Conservation (phyloP, 108 stramenopile genomes). For the Cylindrotheca closterium region DNA sequence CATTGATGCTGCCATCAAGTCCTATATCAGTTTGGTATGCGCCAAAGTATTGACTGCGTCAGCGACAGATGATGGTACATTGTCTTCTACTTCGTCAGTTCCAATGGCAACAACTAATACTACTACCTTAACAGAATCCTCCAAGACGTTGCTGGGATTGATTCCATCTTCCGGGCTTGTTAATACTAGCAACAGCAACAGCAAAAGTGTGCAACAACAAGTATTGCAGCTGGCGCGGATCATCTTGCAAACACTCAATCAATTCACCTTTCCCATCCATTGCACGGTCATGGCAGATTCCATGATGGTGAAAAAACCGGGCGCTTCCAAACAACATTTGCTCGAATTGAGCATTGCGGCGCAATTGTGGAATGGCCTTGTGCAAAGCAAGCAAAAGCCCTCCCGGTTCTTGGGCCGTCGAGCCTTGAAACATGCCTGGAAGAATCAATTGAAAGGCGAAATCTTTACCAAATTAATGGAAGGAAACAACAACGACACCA, state of each 20-base stretch:
- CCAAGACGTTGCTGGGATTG: background rate
- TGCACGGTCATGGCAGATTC: slow-evolving; percentile 11
- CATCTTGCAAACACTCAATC: slow-evolving; percentile 21
- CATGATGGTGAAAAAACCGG: slow-evolving; percentile 18
- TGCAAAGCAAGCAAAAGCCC: slow-evolving; percentile 38
- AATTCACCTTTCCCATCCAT: slow-evolving; percentile 24
- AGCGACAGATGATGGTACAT: slow-evolving; percentile 8
- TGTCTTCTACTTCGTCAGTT: slow-evolving; percentile 1
- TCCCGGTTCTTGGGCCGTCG: slow-evolving; percentile 30
- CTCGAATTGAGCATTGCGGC: slow-evolving; percentile 24
- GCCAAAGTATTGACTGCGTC: slow-evolving; percentile 23
- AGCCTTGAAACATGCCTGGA: slow-evolving; percentile 31
- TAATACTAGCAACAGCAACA: background rate
- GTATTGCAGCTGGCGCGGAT: slow-evolving; percentile 5
- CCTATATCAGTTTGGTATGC: slow-evolving; percentile 28
- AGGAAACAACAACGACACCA: background rate
- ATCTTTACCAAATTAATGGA: background rate
- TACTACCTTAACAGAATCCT: too few relatives aligned
- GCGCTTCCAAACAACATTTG: slow-evolving; percentile 6
- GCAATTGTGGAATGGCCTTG: slow-evolving; percentile 37
- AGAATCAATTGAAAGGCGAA: slow-evolving; percentile 4
- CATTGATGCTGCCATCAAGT: slow-evolving; percentile 37
- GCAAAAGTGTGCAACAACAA: slow-evolving; percentile 1
- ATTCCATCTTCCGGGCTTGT: background rate
- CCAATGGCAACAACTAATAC: background rate